Evolutionary conservation across 805 yeast genomes (phyloP), one percentile per base, ranked within the genome.

Genomic region (Monosporozyma aquatica): DNA sequence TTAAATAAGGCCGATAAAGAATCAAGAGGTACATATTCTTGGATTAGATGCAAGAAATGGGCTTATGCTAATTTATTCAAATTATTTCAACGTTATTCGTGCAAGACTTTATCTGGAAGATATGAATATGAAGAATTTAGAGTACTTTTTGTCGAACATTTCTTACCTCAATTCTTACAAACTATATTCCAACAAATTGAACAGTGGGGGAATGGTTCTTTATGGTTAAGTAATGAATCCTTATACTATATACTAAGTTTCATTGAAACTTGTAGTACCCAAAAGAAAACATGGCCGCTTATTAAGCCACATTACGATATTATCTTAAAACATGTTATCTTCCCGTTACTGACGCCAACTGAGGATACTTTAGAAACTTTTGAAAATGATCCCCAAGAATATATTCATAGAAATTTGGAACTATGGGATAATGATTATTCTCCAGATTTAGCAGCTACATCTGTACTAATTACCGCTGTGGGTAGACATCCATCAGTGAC

Each of bases 301-400:
- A 65, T 90, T 37, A 74, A 78, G 53, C 80, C 84, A 1, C 81
- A 81, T 58, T 69, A 78, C 40, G 76, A 76, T 33, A 71, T 75
- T 6, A 65, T 90, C 21, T 66, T 90, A 27, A 66, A 78, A 10
- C 87, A 81, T 51, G 77, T 90, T 43, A 71, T 90, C 8, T 82
- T 74, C 62, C 95, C 95, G 2, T 65, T 82, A 43, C 62, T 90
- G 44, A 76, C 87, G 49, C 83, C 92, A 1, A 70, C 74, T 6
- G 80, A 78, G 42, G 78, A 73, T 6, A 76, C 78, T 15, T 66
- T 86, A 43, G 94, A 84, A 50, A 62, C 75, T 4, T 89, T 84
- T 64, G 94, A 87, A 47, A 78, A 74, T 47, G 96, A 89, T 53
- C 96, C 96, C 3, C 82, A 77, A 43, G 96, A 87, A 58, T 92